phyloP scores from a whole-genome alignment of 495 filamentous ascomycete species.

The Penicillium silybi region DNA sequence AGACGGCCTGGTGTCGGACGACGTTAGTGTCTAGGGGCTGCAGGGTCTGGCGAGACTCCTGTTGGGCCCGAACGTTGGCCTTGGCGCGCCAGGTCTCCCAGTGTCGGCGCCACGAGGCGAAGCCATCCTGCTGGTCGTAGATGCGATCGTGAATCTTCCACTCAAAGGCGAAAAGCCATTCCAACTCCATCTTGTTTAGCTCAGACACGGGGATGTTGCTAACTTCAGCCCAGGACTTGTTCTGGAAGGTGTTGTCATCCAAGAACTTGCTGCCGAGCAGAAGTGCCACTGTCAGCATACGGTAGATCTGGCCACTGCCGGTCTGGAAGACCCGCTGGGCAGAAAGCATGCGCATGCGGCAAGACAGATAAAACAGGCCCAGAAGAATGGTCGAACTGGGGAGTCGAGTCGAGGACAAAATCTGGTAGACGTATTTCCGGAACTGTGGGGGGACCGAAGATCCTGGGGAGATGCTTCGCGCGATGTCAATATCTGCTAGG shows the following conservation, averaged over 20 bases:
- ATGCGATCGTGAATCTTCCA: constrained; percentile 90
- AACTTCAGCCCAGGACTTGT: constrained; percentile 97
- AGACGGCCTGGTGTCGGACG: constrained; percentile 39
- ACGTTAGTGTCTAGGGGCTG: constrained; percentile 69
- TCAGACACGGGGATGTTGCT: constrained; percentile 86
- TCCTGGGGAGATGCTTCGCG: constrained; percentile 71
- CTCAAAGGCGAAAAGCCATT: constrained; percentile 82
- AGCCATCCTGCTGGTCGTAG: constrained; percentile 71
- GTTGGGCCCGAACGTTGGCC: constrained; percentile 51
- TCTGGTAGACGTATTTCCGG: constrained; percentile 91
- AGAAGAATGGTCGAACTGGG: constrained; percentile 94
- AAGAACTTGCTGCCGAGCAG: constrained; percentile 96
- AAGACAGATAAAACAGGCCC: constrained; percentile 84
- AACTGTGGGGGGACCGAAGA: constrained; percentile 69
- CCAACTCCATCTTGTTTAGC: constrained; percentile 83
- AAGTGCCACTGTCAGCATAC: constrained; percentile 83
- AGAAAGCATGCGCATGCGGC: constrained; percentile 72
- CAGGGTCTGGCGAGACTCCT: constrained; percentile 55
- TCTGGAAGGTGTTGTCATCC: constrained; percentile 99
- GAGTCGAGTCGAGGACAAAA: constrained; percentile 89
- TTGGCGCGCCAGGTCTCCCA: constrained; percentile 77
- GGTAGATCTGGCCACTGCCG: constrained; percentile 74
- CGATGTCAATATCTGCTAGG: constrained; percentile 68
- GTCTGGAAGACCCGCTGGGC: constrained; percentile 51
- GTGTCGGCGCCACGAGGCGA: constrained; percentile 73